A percentile compares a stretch with the other conserved stretches of the same genome.
Conservation (phyloP, 768 basidiomycete species). For the Termitomyces sp. region DNA sequence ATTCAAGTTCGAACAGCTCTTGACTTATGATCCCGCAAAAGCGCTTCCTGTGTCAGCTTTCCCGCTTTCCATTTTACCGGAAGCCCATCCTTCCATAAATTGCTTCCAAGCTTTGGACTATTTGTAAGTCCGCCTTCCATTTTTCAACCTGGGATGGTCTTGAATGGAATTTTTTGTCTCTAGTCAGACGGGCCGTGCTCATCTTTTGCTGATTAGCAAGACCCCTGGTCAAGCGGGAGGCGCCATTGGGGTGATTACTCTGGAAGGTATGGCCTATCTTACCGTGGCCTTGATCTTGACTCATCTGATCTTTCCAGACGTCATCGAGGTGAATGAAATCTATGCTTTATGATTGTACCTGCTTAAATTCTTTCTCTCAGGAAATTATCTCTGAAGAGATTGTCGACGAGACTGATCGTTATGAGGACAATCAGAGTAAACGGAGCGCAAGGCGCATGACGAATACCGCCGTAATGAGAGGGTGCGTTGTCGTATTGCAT, state of each 20-base stretch:
- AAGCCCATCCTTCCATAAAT: constrained; percentile 85
- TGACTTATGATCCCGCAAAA: constrained; percentile 86
- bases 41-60: constrained; percentile 73
- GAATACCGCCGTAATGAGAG: constrained; percentile 76
- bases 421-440: constrained; percentile 84
- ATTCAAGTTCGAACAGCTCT: constrained; percentile 48
- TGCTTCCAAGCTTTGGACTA: constrained; percentile 96
- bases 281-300: neutral
- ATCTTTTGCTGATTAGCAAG: constrained; percentile 80
- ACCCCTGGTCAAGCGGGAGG: constrained; percentile 84
- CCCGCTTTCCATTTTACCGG: constrained; percentile 80
- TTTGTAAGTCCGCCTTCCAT: constrained; percentile 50
- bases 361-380: constrained; percentile 31
- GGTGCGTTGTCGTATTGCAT: constrained; percentile 41
- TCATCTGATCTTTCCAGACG: constrained; percentile 42
- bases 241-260: constrained; percentile 87
- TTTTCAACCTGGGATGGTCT: neutral
- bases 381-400: constrained; percentile 97
- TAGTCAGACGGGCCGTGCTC: constrained; percentile 93
- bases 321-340: constrained; percentile 57
- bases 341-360: neutral
- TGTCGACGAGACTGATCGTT: constrained; percentile 91
- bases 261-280: constrained; percentile 56
- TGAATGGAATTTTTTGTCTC: constrained; percentile 1
- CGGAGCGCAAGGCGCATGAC: constrained; percentile 67